phyloP scores from a whole-genome alignment of 306 rosid species.

The Quercus variabilis region DNA sequence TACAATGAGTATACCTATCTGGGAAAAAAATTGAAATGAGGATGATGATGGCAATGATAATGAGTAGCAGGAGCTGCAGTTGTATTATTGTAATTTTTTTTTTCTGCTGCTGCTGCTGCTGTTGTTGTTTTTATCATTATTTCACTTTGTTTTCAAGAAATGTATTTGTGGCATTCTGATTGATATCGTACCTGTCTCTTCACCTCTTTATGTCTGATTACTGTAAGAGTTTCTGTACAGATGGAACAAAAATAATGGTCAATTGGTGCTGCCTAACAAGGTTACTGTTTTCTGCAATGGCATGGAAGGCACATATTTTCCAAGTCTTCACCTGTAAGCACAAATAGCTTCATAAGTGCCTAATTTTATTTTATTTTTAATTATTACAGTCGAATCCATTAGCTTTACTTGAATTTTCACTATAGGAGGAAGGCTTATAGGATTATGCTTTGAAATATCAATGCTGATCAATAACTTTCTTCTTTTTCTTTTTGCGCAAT shows the following conservation, averaged over 20 bases:
- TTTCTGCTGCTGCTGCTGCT: neutral
- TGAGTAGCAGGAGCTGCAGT: neutral
- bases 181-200: neutral
- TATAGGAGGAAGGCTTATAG: neutral
- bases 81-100: neutral
- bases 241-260: conserved; percentile 52
- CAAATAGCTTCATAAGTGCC: conserved; percentile 17
- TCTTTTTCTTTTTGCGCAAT: neutral
- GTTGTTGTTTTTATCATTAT: neutral
- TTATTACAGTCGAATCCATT: neutral
- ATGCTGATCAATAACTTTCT: neutral
- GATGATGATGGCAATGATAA: neutral
- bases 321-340: conserved; percentile 97
- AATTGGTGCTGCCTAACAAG: conserved; percentile 62
- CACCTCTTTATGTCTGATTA: conserved; percentile 24
- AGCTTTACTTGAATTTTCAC: neutral
- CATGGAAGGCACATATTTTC: conserved; percentile 91
- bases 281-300: conserved; percentile 93
- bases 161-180: neutral
- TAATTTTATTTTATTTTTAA: neutral
- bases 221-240: conserved; percentile 39
- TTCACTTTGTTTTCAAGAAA: neutral
- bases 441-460: neutral
- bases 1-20: no score
- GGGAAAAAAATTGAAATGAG: neutral